These are phyloP conservation scores for Paramarasmius palmivorus DNA, from an alignment of 1,284 basidiomycete genomes.

Conservation along the genomic window DNA sequence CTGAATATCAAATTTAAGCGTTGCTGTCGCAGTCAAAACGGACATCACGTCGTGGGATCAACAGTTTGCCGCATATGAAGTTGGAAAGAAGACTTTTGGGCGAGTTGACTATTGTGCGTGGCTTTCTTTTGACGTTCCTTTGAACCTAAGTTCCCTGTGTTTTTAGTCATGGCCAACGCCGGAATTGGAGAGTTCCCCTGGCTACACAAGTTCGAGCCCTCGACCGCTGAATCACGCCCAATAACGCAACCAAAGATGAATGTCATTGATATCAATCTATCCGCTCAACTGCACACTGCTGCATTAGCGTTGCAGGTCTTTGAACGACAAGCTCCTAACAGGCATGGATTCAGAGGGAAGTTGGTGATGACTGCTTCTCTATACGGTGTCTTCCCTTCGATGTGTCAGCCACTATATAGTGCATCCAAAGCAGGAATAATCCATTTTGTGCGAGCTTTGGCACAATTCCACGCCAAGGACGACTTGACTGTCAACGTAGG, in stretches of 20 bases:
- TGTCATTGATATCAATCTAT: slow-evolving; percentile 17
- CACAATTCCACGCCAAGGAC: slow-evolving; percentile 17
- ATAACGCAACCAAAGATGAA: slow-evolving; percentile 17
- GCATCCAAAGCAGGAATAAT: slow-evolving; percentile 20
- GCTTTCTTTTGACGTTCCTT: background rate
- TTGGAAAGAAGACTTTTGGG: slow-evolving; percentile 18
- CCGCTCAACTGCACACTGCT: slow-evolving; percentile 22
- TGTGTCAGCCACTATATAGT: slow-evolving; percentile 19
- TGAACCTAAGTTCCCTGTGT: background rate
- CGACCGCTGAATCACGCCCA: slow-evolving; percentile 14
- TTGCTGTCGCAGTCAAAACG: slow-evolving; percentile 18
- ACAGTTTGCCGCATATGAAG: slow-evolving; percentile 19
- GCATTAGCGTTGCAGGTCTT: slow-evolving; percentile 22
- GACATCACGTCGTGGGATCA: slow-evolving; percentile 21
- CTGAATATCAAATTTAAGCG: slow-evolving; percentile 5
- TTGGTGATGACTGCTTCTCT: slow-evolving; percentile 20
- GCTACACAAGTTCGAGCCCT: slow-evolving; percentile 19
- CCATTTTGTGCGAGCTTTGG: slow-evolving; percentile 20
- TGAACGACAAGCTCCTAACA: slow-evolving; percentile 20
- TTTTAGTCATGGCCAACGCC: slow-evolving; percentile 23
- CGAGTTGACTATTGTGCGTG: slow-evolving; percentile 19
- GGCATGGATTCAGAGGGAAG: slow-evolving; percentile 21
- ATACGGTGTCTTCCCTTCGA: slow-evolving; percentile 15
- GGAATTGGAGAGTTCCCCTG: slow-evolving; percentile 21
- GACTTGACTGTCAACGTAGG: slow-evolving; percentile 19